A percentile compares a stretch with the other conserved stretches of the same genome.
These are phyloP conservation scores for Colletotrichum sp. DNA, from an alignment of 2,329 filamentous ascomycete species.

Conservation along the genomic window DNA sequence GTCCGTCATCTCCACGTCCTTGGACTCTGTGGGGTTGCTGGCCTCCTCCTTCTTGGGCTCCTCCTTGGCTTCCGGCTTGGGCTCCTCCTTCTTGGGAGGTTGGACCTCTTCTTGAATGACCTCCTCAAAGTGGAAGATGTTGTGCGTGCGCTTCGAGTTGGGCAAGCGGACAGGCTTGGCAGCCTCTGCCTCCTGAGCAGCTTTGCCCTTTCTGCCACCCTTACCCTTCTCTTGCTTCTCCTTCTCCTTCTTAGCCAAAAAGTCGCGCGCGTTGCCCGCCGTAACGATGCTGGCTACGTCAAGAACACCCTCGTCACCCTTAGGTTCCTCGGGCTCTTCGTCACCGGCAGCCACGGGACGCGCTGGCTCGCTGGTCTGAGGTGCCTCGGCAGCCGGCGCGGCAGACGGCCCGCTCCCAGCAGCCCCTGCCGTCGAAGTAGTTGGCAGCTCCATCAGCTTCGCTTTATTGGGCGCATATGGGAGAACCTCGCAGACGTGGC, in stretches of 20 bases:
- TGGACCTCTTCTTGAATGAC: slow-evolving; percentile 59
- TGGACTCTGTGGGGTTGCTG: not conserved
- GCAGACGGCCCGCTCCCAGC: not conserved
- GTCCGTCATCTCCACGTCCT: slow-evolving; percentile 27
- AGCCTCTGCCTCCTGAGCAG: slow-evolving; percentile 60
- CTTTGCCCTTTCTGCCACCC: slow-evolving; percentile 55
- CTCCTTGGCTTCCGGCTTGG: slow-evolving; percentile 22
- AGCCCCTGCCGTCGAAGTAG: slow-evolving; percentile 30
- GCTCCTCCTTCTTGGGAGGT: slow-evolving; percentile 31
- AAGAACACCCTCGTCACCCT: slow-evolving; percentile 68
- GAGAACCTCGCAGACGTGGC: slow-evolving; percentile 69
- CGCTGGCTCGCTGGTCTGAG: slow-evolving; percentile 37
- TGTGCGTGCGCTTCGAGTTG: slow-evolving; percentile 74
- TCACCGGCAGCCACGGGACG: slow-evolving; percentile 17
- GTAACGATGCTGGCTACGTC: slow-evolving; percentile 87
- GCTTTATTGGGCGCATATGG: slow-evolving; percentile 54
- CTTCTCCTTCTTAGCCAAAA: slow-evolving; percentile 81
- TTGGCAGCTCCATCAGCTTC: slow-evolving; percentile 54
- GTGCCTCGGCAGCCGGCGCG: slow-evolving; percentile 37
- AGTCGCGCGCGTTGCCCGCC: slow-evolving; percentile 81
- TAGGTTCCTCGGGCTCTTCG: slow-evolving; percentile 43
- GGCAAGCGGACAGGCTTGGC: slow-evolving; percentile 67
- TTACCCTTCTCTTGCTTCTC: slow-evolving; percentile 72
- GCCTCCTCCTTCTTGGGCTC: slow-evolving; percentile 9
- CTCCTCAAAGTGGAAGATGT: slow-evolving; percentile 78